A percentile compares a stretch with the other conserved stretches of the same genome.
phyloP scores from a whole-genome alignment of 352 stramenopile genomes.

The Hyaloperonospora brassicae region DNA sequence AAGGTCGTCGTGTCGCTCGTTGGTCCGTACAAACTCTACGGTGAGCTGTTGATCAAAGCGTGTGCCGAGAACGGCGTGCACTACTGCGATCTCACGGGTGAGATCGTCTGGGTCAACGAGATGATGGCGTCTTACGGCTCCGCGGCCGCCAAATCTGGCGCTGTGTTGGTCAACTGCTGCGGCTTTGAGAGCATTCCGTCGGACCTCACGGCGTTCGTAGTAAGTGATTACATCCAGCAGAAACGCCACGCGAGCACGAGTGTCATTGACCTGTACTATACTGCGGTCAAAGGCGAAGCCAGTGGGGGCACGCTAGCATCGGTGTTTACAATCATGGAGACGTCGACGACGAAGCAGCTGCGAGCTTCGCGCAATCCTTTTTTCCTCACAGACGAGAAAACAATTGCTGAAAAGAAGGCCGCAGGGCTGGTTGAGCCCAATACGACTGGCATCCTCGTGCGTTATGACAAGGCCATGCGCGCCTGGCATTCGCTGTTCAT shows the following conservation, averaged over 20 bases:
- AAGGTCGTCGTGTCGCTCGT: constrained; percentile 74
- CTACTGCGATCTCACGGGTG: constrained; percentile 89
- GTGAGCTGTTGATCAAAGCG: constrained; percentile 68
- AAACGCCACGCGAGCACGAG: constrained; percentile 33
- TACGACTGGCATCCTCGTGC: constrained; percentile 26
- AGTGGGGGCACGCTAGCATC: constrained; percentile 55
- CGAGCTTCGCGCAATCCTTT: constrained; percentile 41
- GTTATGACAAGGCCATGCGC: constrained; percentile 62
- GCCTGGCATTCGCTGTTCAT: constrained; percentile 69
- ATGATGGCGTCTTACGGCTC: constrained; percentile 70
- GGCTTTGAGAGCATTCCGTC: constrained; percentile 87
- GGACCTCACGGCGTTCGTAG: constrained; percentile 70
- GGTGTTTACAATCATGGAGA: constrained; percentile 54
- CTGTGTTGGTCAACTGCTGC: constrained; percentile 81
- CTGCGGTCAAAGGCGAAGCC: constrained; percentile 37
- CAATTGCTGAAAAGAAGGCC: constrained; percentile 27
- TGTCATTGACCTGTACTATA: constrained; percentile 44
- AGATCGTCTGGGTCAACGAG: constrained; percentile 76
- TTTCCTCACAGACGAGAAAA: constrained; percentile 46
- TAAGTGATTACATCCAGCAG: constrained; percentile 58
- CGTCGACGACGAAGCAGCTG: constrained; percentile 34
- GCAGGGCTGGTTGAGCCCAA: constrained; percentile 34
- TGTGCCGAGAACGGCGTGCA: constrained; percentile 85
- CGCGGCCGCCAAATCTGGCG: constrained; percentile 49
- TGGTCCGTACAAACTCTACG: constrained; percentile 86